Evolutionary conservation across 23 red algal genomes (phyloP), one percentile per base, ranked within the genome.

Genomic region (Gracilaria gracilis): DNA sequence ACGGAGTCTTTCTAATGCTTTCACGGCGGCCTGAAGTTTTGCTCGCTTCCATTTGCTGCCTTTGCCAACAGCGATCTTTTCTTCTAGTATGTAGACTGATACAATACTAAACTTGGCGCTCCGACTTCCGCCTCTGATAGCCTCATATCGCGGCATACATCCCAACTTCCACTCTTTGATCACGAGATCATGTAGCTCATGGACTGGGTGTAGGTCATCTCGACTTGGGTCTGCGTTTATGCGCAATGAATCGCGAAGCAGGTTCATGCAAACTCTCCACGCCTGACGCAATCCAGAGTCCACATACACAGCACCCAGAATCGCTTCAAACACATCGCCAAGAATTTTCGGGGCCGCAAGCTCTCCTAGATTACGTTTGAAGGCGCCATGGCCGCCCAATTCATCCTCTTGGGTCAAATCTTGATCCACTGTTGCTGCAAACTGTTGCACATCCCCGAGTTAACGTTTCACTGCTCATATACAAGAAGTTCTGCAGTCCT

Each of bases 321-420:
- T 73, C 36, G 92, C 36, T 48, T 94, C 92, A 33, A 94, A 88
- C 2, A 94, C 57, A 55, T 94, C 92, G 29, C 82, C 92, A n/a
- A 94, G 84, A 23, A 88, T 72, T 71, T 94, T 94, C 38, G 92
- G 92, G 4, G 78, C 89, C 65, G 89, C 89, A 35, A 83, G 80
- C 48, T 92, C 89, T 40, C 89, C 65, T 2, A 92, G 78, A 65
- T 64, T 66, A 42, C 75, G 71, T 51, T 90, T 90, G 31, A 80
- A 80, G 27, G 40, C 50, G 24, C 57, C 44, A 67, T 80, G 73
- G 16, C 50, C 50, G 15, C 87, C 87, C 17, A 67, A 23, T 61
- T 74, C 87, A 49, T 67, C 87, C 59, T 77, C 87, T 57, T 75
- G 64, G 31, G 79, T 82, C 19, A 82, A 82, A 16, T 92, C 89